Evolutionary conservation across 2,329 filamentous ascomycete species (phyloP).

Genomic region (Myrmaecium sp.): DNA sequence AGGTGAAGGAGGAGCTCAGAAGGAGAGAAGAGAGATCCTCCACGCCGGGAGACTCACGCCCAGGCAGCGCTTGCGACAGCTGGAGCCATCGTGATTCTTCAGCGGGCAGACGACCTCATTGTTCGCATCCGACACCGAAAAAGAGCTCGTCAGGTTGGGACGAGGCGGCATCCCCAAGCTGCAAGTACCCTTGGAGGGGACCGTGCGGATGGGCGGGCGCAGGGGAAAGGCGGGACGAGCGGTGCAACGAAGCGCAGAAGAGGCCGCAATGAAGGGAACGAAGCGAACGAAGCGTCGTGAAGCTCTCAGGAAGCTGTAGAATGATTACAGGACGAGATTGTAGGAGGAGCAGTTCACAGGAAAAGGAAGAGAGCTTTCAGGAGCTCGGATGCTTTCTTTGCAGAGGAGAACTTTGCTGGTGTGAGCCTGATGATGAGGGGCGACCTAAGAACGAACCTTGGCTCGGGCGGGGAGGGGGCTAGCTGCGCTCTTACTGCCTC

Average conservation of each 20-base stretch:
- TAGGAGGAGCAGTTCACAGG: too few relatives aligned
- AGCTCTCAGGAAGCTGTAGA: background rate
- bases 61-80: slow-evolving; percentile 92
- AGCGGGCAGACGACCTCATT: slow-evolving; percentile 96
- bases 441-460: too few relatives aligned
- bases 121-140: slow-evolving; percentile 79
- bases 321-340: too few relatives aligned
- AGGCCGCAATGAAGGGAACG: slow-evolving; percentile 1
- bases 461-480: too few relatives aligned
- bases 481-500: too few relatives aligned
- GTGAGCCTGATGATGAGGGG: too few relatives aligned
- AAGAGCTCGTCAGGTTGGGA: slow-evolving; percentile 73
- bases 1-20: slow-evolving; percentile 3
- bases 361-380: too few relatives aligned
- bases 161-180: slow-evolving; percentile 64
- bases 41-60: slow-evolving; percentile 73
- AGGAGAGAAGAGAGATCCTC: slow-evolving; percentile 7
- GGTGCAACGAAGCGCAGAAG: too few relatives aligned
- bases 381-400: too few relatives aligned
- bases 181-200: slow-evolving; percentile 19
- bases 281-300: background rate
- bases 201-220: slow-evolving; percentile 5
- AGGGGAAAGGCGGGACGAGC: slow-evolving; percentile 1
- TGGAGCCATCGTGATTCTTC: slow-evolving; percentile 88
- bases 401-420: too few relatives aligned